Base-by-base conservation (phyloP, 2,329 filamentous ascomycete species). In the Tolypocladium paradoxum region DNA sequence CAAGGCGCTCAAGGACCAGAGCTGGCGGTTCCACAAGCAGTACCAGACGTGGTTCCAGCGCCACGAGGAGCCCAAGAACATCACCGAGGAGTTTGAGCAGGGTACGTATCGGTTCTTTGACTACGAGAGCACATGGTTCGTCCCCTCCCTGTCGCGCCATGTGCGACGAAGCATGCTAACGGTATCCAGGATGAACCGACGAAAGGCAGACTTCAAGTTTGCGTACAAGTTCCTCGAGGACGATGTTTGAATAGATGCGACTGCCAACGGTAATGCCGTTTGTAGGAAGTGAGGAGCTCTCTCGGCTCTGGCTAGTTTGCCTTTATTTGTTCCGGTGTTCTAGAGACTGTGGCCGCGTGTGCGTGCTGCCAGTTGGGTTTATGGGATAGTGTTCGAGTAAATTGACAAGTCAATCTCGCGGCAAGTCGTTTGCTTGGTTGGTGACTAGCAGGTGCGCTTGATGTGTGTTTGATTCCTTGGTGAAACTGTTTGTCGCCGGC, bases 21-120 rank as follows among this genome's bases (percentile, higher is more conserved):
- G 91, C 70, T 99, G 93, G 93, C 82, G 93, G 53, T 99, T 99
- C 69, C 93, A 99, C 74, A 99, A 99, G 76, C 93, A 97, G 70
- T 99, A 99, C 67, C 93, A 96, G 70, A 99, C 93, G 1, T 99
- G 93, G 93, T 99, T 99, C 66, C 93, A 99, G 71, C 82, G 93
- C 50, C 93, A 99, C 61, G 93, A 99, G 67, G 93, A 99, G 74
- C 93, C 93, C 20, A 99, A 99, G 77, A 91, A 85, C 62, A 99
- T 99, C 65, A 97, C 93, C 0, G 93, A 99, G 70, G 93, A 99
- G 72, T 97, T 90, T 66, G 93, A 99, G 73, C 93, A 99, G 72
- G 93, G 93, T 57, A 99, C 93, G 27, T 99, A 99, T 75, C 85
- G 93, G 50, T 99, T 99, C 77, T 99, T 99, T 70, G 93, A 99